A percentile compares a stretch with the other conserved stretches of the same genome.
Conservation (phyloP, 2,329 filamentous ascomycete species). For the Calonectria crousiana region DNA sequence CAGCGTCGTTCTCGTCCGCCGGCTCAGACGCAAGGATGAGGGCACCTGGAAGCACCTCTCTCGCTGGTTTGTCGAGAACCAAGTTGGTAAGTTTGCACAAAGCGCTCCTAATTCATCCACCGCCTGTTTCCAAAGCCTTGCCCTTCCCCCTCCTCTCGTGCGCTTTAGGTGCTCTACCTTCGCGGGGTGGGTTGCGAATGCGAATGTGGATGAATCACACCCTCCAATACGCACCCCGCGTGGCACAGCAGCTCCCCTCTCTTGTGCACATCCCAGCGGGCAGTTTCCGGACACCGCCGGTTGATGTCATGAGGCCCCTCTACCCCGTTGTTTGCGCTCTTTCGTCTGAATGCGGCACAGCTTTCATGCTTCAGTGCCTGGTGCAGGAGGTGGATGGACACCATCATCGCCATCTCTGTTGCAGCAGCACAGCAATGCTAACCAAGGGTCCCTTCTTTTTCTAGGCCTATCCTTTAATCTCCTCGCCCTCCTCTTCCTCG, state of each 20-base stretch:
- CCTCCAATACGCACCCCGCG: slow-evolving; percentile 39
- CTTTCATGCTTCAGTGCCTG: not conserved
- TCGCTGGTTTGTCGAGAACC: slow-evolving; percentile 81
- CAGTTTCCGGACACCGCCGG: slow-evolving; percentile 28
- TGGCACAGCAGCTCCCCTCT: slow-evolving; percentile 38
- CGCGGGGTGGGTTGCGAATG: not conserved
- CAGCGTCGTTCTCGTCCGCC: slow-evolving; percentile 67
- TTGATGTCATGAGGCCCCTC: slow-evolving; percentile 25
- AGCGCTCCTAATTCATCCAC: not conserved
- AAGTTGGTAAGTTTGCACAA: slow-evolving; percentile 75
- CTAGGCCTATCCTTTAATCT: slow-evolving; percentile 86
- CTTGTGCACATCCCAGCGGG: slow-evolving; percentile 25
- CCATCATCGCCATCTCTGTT: slow-evolving; percentile 11
- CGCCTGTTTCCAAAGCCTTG: not conserved
- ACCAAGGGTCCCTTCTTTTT: slow-evolving; percentile 26
- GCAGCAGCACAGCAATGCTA: slow-evolving; percentile 35
- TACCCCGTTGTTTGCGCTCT: not conserved
- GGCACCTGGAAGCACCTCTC: slow-evolving; percentile 71
- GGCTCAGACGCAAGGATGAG: slow-evolving; percentile 72
- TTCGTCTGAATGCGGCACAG: slow-evolving; percentile 21
- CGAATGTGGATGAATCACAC: slow-evolving; percentile 24
- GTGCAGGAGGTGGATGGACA: slow-evolving; percentile 9
- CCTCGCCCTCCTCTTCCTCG: slow-evolving; percentile 83
- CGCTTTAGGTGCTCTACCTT: not conserved
- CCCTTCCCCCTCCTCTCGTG: slow-evolving; percentile 18